Evolutionary conservation across 192 early-diverging fungal species (phyloP).

Genomic region (Coemansia sp.): DNA sequence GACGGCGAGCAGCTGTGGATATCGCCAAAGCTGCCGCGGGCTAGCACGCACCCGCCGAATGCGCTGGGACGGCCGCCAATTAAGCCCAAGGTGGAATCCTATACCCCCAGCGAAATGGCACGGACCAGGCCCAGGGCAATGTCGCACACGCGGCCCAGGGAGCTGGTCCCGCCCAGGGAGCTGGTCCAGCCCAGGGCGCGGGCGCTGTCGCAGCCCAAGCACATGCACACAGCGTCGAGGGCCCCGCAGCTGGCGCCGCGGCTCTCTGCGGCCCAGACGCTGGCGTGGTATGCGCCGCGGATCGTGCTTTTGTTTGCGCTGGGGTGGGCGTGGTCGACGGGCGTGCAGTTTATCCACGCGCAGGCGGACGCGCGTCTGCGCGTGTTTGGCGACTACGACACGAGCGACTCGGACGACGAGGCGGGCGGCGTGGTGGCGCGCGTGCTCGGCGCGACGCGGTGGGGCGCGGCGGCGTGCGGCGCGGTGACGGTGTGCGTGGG

Average conservation of each 20-base stretch:
- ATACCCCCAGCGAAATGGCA: too few species aligned
- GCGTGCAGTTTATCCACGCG: conserved; percentile 48
- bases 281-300: conserved; percentile 44
- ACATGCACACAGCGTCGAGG: too few species aligned
- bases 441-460: conserved; percentile 29
- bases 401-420: conserved; percentile 19
- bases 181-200: too few species aligned
- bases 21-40: conserved; percentile 33
- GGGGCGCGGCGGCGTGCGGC: conserved; percentile 37
- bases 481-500: conserved; percentile 37
- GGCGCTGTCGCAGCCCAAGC: too few species aligned
- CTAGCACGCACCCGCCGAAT: conserved; percentile 11
- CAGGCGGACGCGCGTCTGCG: conserved; percentile 11
- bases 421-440: conserved; percentile 30
- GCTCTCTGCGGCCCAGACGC: conserved; percentile 18
- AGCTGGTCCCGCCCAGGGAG: background rate
- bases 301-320: conserved; percentile 37
- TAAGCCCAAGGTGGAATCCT: too few species aligned
- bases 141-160: too few species aligned
- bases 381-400: conserved; percentile 7
- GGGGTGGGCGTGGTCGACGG: conserved; percentile 44
- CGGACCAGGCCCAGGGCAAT: background rate
- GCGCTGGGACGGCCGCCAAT: too few species aligned
- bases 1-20: conserved; percentile 51
- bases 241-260: conserved; percentile 4